Base-by-base conservation (phyloP, 257 asterid species). In the Jaltomata sinuosa region DNA sequence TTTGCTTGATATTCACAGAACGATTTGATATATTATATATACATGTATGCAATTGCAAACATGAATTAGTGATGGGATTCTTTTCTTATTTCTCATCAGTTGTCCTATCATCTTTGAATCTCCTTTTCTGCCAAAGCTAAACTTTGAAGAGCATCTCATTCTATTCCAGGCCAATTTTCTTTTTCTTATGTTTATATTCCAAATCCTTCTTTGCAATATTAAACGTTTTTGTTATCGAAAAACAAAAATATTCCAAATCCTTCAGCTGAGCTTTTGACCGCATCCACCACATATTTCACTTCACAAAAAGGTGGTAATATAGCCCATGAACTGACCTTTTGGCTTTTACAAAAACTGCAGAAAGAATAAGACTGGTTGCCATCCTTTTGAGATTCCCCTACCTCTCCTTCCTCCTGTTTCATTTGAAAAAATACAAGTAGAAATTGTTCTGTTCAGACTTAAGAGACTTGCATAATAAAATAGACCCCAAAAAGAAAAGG, bases 61-160 rank as follows among this genome's bases (percentile, higher is more conserved):
- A 81, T 22, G 76, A 81, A 22, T 81, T 59, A 55, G 71, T 59
- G 38, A 38, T 61, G 42, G 69, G 29, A 19, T 81, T 81, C 36
- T 59, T 34, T 57, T 64, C 76, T 81, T 22, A 36, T 52, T 31
- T 52, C n/a, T 50, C 29, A 32, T 59, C 76, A 81, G 57, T 64
- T 47, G 62, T 82, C 67, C 80, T 52, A 36, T 65, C 80, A 49
- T 49, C 36, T 83, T 27, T 65, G 80, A 83, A 65, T 83, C 85
- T 67, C 85, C 36, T 83, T 83, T 83, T 65, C 65, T 83, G 32
- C 80, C 80, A 49, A 67, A 47, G 52, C 53, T 40, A 31, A 77
- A 83, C 85, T 83, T 83, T 34, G 49, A 83, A 83, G 85, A 49
- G 85, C 61, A 83, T 83, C 49, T 83, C 62, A 67, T 83, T 83